Percentiles rank a stretch among this genome's conserved stretches.
phyloP scores from a whole-genome alignment of 73 alveolate species.

The Symbiodinium natans region DNA sequence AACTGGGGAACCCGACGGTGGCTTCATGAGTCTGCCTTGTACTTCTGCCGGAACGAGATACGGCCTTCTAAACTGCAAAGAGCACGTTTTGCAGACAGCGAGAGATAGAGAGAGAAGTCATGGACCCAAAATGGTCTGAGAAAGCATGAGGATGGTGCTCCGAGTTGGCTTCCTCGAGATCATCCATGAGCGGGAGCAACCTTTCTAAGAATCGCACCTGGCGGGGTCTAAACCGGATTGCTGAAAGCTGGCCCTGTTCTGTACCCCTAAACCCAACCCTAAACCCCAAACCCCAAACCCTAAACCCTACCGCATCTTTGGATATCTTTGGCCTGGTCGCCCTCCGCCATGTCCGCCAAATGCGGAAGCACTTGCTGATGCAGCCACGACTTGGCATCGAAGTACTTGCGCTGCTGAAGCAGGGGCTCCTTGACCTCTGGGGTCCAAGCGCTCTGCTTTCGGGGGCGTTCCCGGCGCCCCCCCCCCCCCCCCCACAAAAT shows the following conservation, averaged over 20 bases:
- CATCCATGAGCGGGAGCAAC: slow-evolving; percentile 40
- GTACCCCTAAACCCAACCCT: background rate
- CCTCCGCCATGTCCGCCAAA: slow-evolving; percentile 29
- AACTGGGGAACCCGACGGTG: slow-evolving; percentile 26
- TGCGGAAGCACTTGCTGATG: slow-evolving; percentile 58
- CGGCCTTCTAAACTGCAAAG: slow-evolving; percentile 51
- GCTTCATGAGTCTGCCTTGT: slow-evolving; percentile 34
- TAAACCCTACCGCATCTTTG: background rate
- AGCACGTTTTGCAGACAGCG: too few relatives aligned
- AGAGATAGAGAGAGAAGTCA: too few relatives aligned
- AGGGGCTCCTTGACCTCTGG: slow-evolving; percentile 70
- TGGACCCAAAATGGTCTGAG: too few relatives aligned
- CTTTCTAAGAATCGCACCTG: slow-evolving; percentile 44
- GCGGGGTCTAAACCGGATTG: background rate
- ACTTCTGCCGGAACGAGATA: slow-evolving; percentile 72
- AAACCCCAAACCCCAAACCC: background rate
- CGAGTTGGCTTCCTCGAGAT: slow-evolving; percentile 41
- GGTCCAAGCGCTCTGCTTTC: too few relatives aligned
- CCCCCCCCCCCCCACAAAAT: too few relatives aligned
- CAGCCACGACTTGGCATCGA: slow-evolving; percentile 78
- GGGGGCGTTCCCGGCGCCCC: too few relatives aligned
- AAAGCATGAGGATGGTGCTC: slow-evolving; percentile 33
- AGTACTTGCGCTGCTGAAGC: slow-evolving; percentile 38
- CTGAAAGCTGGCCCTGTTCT: background rate
- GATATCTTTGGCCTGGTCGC: slow-evolving; percentile 49